These are phyloP conservation scores for Plasmodium sp. DNA, from an alignment of 169 alveolate genomes.

Conservation along the genomic window DNA sequence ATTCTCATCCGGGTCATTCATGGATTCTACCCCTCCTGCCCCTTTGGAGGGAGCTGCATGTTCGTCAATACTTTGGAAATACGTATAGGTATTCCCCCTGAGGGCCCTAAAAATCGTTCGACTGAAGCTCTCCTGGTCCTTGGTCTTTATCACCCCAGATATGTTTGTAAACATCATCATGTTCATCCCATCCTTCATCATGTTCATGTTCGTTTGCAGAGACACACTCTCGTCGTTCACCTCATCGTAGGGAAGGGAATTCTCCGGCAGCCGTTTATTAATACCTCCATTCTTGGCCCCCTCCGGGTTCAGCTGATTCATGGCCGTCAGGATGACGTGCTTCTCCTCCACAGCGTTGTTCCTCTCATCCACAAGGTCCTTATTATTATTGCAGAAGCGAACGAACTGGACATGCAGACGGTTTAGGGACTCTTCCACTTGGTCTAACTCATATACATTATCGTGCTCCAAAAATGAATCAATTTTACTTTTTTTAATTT, in stretches of 20 bases:
- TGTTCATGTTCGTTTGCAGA: slow-evolving; percentile 73
- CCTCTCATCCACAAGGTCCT: slow-evolving; percentile 84
- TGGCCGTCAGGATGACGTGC: slow-evolving; percentile 85
- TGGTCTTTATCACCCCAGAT: slow-evolving; percentile 94
- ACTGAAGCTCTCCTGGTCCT: slow-evolving; percentile 93
- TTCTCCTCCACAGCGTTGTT: slow-evolving; percentile 90
- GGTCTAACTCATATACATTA: slow-evolving; percentile 86
- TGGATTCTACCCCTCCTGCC: neutral
- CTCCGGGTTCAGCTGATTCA: slow-evolving; percentile 78
- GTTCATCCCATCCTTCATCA: slow-evolving; percentile 76
- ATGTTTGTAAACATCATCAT: slow-evolving; percentile 88
- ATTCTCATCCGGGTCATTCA: neutral
- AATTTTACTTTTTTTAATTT: slow-evolving; percentile 82
- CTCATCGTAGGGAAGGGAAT: slow-evolving; percentile 19
- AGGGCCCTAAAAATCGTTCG: slow-evolving; percentile 96
- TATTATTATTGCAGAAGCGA: slow-evolving; percentile 89
- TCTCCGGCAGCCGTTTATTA: neutral
- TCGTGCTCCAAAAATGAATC: slow-evolving; percentile 88
- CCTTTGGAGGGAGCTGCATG: slow-evolving; percentile 60
- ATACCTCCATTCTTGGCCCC: slow-evolving; percentile 15
- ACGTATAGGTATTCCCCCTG: slow-evolving; percentile 96
- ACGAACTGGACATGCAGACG: slow-evolving; percentile 91
- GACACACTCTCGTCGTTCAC: slow-evolving; percentile 77
- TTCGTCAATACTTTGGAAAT: slow-evolving; percentile 90
- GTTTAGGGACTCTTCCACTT: slow-evolving; percentile 90